phyloP scores from a whole-genome alignment of 805 yeast genomes.

The Nakazawaea pomicola region DNA sequence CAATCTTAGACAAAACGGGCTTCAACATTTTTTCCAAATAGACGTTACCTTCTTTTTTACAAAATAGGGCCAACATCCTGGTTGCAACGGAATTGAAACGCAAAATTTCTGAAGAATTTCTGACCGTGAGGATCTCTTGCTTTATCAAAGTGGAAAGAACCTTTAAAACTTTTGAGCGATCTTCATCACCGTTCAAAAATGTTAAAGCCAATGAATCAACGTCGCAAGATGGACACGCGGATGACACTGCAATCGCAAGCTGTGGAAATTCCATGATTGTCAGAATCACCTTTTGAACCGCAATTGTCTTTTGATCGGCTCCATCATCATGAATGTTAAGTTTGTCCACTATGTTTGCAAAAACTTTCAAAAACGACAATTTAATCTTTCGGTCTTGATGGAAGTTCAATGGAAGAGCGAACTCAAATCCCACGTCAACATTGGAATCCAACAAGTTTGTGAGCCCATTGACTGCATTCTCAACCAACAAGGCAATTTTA shows the following conservation, averaged over 20 bases:
- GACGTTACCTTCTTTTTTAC: constrained; percentile 58
- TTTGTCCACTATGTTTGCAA: constrained; percentile 54
- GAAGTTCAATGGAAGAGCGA: constrained; percentile 75
- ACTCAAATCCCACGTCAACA: constrained; percentile 69
- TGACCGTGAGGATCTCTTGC: constrained; percentile 57
- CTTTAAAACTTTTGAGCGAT: constrained; percentile 30
- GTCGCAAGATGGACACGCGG: constrained; percentile 66
- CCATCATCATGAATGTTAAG: constrained; percentile 14
- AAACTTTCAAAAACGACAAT: constrained; percentile 71
- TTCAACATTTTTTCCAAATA: constrained; percentile 50
- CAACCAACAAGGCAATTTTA: constrained; percentile 52
- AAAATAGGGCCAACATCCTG: constrained; percentile 64
- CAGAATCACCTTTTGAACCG: constrained; percentile 13
- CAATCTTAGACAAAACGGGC: constrained; percentile 52
- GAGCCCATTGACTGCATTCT: constrained; percentile 58
- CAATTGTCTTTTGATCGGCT: constrained; percentile 17
- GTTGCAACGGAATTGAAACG: constrained; percentile 83
- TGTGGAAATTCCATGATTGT: constrained; percentile 10
- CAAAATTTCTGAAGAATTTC: constrained; percentile 65
- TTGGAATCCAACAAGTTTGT: constrained; percentile 69
- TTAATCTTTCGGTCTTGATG: constrained; percentile 62
- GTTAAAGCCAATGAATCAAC: constrained; percentile 69
- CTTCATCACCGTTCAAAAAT: constrained; percentile 48
- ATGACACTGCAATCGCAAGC: constrained; percentile 36
- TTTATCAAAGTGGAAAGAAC: constrained; percentile 51